Evolutionary conservation across 305 asterid genomes (phyloP).

Genomic region (Fraxinus nigra): DNA sequence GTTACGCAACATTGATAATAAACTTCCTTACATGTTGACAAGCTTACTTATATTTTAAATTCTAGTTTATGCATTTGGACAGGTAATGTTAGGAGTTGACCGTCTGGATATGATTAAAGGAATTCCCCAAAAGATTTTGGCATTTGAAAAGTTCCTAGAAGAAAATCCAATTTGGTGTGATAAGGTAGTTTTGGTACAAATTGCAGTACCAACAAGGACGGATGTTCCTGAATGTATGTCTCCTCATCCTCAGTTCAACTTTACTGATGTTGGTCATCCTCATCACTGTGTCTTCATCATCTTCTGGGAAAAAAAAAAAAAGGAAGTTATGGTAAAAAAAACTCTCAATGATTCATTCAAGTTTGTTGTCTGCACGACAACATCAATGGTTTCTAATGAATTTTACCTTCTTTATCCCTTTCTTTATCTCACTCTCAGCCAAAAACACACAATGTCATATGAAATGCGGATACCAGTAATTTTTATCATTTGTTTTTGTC

Average conservation of each 20-base stretch:
- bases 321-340: neutral
- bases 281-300: neutral
- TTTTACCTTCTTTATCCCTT: neutral
- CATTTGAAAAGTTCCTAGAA: constrained; percentile 94
- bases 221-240: constrained; percentile 96
- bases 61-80: constrained; percentile 22
- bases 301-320: neutral
- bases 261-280: constrained; percentile 11
- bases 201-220: constrained; percentile 95
- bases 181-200: constrained; percentile 86
- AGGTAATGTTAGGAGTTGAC: constrained; percentile 97
- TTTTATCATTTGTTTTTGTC: constrained; percentile 22
- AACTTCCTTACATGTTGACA: neutral
- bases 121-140: constrained; percentile 91
- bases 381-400: neutral
- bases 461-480: neutral
- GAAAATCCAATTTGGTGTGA: constrained; percentile 89
- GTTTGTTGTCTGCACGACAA: neutral
- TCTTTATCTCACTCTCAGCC: neutral
- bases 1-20: neutral
- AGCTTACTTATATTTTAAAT: neutral
- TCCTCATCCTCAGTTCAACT: constrained; percentile 27
- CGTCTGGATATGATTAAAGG: constrained; percentile 96
- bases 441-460: neutral
- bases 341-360: neutral